Percentiles rank a stretch among this genome's conserved stretches.
Evolutionary conservation across 2,329 filamentous ascomycete species (phyloP).

Genomic region (Ceratocystis colombiana): DNA sequence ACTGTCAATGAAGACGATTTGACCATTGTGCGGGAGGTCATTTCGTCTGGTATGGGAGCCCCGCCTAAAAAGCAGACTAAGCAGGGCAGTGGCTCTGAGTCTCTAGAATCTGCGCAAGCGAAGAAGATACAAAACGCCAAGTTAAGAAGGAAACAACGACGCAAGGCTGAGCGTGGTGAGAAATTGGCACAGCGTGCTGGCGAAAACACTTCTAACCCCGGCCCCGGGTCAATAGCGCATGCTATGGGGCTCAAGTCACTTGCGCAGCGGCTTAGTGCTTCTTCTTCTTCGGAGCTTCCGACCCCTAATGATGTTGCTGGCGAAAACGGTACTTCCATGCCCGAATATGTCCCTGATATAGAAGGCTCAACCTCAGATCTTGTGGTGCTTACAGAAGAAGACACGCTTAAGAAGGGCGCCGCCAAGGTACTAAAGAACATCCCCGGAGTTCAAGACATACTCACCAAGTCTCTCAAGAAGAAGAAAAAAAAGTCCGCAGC

Average conservation of each 20-base stretch:
- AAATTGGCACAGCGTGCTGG: neutral
- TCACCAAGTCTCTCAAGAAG: conserved; percentile 24
- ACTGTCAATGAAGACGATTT: neutral
- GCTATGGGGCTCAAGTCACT: conserved; percentile 11
- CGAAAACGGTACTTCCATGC: neutral
- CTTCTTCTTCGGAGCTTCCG: neutral
- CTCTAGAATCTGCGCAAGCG: neutral
- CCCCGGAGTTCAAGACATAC: conserved; percentile 23
- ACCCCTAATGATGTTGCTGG: neutral
- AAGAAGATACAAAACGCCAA: neutral
- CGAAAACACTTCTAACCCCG: neutral
- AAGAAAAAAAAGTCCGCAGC: conserved; percentile 17
- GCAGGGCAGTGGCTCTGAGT: neutral
- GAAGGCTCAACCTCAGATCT: neutral
- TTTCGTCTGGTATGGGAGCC: neutral
- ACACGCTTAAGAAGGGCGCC: conserved; percentile 24
- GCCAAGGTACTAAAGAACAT: conserved; percentile 24
- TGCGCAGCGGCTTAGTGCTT: conserved; percentile 8
- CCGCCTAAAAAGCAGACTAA: neutral
- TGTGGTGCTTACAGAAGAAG: neutral
- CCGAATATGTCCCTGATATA: neutral
- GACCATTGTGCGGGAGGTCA: conserved; percentile 1
- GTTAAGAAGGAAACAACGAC: conserved; percentile 1
- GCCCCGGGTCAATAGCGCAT: conserved; percentile 12
- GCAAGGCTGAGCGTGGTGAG: neutral